Base-by-base conservation (phyloP, 192 early-diverging fungal genomes). In the Podila epicladia region DNA sequence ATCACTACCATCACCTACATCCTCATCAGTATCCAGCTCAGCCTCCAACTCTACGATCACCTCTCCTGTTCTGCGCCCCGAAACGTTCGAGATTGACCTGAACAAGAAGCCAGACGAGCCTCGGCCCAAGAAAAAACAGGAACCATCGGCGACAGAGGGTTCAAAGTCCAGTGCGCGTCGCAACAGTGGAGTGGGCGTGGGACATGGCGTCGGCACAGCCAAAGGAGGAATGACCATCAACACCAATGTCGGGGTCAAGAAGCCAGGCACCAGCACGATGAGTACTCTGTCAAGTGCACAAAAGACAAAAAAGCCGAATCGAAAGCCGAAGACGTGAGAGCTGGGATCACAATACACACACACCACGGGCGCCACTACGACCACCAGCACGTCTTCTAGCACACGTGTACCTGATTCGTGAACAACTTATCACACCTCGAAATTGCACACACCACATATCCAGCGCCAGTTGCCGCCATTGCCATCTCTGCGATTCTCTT, bases 221-320 rank as follows among this genome's bases (percentile, higher is more conserved):
- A 71, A 70, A 32, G 58, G 69, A 20, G 64, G 63, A 33, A 66
- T 71, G 68, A 66, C 57, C 2, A 55, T 65, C 58, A 70, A 70
- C 24, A 69, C 45, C 29, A 19, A 17, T 51, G n/a, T 26, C 41
- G 22, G 60, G 12, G 12, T n/a, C 69, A 20, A 78, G 62, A 57
- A 60, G 65, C 19, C 63, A 55, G 65, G 64, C 41, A 41, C 20
- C 13, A 63, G 33, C n/a, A 38, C 31, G 8, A 63, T 33, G 31
- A 22, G 20, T 8, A 68, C 31, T 6, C 15, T 28, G 33, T 60
- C 67, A 0, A 38, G 45, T 26, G 17, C 57, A 53, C 45, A 41
- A 48, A 76, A 65, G 58, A 38, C 55, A 19, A 70, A 55, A 35
- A 77, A 77, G 48, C 13, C 48, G 19, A 50, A 65, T 41, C 58